Evolutionary conservation across 352 stramenopile genomes (phyloP).

Genomic region (Nothophytophthora sp.): DNA sequence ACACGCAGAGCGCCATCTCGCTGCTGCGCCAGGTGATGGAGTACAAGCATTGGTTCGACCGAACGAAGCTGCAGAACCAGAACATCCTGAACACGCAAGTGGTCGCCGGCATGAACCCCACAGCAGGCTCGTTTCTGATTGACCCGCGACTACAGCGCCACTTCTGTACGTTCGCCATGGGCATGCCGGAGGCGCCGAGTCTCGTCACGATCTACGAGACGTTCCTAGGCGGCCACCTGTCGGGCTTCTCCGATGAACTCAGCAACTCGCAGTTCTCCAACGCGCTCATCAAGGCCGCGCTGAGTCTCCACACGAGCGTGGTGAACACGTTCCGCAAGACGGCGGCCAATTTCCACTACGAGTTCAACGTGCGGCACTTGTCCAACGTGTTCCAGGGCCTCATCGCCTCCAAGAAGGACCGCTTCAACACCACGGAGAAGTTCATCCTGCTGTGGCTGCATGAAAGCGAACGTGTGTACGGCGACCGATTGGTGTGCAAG

Average conservation of each 20-base stretch:
- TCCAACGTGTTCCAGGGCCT: conserved; percentile 97
- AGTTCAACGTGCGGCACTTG: conserved; percentile 97
- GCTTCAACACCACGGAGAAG: conserved; percentile 93
- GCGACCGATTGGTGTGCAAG: conserved; percentile 92
- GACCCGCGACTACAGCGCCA: conserved; percentile 95
- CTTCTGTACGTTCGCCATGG: conserved; percentile 96
- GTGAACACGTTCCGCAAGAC: conserved; percentile 94
- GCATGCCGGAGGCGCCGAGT: conserved; percentile 92
- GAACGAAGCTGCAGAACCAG: conserved; percentile 92
- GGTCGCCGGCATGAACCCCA: conserved; percentile 97
- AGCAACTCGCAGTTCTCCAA: conserved; percentile 87
- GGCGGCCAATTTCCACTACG: conserved; percentile 97
- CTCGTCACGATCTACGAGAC: conserved; percentile 97
- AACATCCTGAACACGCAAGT: conserved; percentile 96
- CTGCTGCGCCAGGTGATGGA: conserved; percentile 96
- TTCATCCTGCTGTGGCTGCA: conserved; percentile 96
- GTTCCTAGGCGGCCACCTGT: conserved; percentile 94
- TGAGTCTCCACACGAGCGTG: conserved; percentile 92
- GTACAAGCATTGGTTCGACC: conserved; percentile 94
- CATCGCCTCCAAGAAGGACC: conserved; percentile 91
- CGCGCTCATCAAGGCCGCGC: conserved; percentile 93
- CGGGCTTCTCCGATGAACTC: conserved; percentile 89
- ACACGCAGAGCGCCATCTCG: conserved; percentile 95
- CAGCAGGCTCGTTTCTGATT: conserved; percentile 93
- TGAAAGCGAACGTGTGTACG: conserved; percentile 96